phyloP scores from a whole-genome alignment of 2,329 filamentous ascomycete genomes.

The Nemania abortiva region DNA sequence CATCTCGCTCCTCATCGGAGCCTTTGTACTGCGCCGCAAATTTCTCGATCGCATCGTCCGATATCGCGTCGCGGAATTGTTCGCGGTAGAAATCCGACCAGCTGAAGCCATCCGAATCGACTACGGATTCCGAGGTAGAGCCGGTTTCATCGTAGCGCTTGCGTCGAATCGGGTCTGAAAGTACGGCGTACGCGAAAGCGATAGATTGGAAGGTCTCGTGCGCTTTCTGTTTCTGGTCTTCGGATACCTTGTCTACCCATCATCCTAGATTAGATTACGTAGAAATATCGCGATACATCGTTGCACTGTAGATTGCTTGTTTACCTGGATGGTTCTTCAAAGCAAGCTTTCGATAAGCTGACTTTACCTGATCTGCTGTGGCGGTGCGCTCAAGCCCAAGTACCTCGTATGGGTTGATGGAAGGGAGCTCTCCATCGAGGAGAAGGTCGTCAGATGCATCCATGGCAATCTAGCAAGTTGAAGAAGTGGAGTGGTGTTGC shows the following conservation, averaged over 20 bases:
- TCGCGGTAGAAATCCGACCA: slow-evolving; percentile 91
- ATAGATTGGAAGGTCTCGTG: slow-evolving; percentile 88
- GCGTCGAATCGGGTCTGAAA: slow-evolving; percentile 84
- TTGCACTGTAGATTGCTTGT: background rate
- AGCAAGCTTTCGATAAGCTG: slow-evolving; percentile 90
- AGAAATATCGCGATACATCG: background rate
- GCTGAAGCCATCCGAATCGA: slow-evolving; percentile 83
- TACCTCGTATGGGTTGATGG: slow-evolving; percentile 82
- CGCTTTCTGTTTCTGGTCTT: slow-evolving; percentile 76
- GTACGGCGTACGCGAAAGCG: slow-evolving; percentile 92
- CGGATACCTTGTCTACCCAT: slow-evolving; percentile 77
- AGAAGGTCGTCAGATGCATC: slow-evolving; percentile 64
- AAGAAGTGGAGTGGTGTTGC: background rate
- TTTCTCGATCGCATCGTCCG: slow-evolving; percentile 77
- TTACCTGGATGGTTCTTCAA: slow-evolving; percentile 87
- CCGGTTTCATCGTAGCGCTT: slow-evolving; percentile 91
- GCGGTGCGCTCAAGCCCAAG: slow-evolving; percentile 78
- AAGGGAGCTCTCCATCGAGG: slow-evolving; percentile 69
- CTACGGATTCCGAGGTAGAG: slow-evolving; percentile 84
- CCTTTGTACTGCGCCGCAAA: slow-evolving; percentile 85
- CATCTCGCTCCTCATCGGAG: slow-evolving; percentile 84
- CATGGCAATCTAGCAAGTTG: slow-evolving; percentile 51
- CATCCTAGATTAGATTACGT: slow-evolving; percentile 12
- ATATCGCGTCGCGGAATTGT: slow-evolving; percentile 84
- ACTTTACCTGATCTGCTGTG: slow-evolving; percentile 83